Percentiles rank a stretch among this genome's conserved stretches.
Conservation (phyloP, 2,329 filamentous ascomycete genomes). For the Chrysoporthe deuterocubensis region DNA sequence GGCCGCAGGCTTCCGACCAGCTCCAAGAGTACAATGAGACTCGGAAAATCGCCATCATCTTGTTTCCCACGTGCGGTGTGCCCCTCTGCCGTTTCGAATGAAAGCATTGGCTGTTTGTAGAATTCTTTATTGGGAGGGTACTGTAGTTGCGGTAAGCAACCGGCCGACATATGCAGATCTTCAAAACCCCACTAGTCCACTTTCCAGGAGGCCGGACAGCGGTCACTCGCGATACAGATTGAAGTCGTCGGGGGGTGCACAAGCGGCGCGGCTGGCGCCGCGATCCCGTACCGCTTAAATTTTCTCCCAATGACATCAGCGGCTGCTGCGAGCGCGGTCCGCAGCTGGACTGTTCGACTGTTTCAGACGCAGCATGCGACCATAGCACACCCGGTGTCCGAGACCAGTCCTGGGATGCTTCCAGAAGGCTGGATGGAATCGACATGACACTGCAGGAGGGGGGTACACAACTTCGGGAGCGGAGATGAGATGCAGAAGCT, state of each 20-base stretch:
- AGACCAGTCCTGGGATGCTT: neutral
- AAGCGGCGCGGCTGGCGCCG: neutral
- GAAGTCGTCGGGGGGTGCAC: neutral
- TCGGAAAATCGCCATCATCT: neutral
- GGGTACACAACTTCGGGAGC: neutral
- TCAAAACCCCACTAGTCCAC: neutral
- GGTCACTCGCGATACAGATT: neutral
- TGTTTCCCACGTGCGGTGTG: neutral
- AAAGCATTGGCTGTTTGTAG: neutral
- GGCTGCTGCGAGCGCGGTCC: neutral
- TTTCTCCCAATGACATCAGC: conserved; percentile 6
- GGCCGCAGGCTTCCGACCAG: neutral
- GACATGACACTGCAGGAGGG: neutral
- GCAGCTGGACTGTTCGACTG: neutral
- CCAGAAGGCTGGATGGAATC: neutral
- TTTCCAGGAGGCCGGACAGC: neutral
- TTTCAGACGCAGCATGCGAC: neutral
- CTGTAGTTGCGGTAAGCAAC: neutral
- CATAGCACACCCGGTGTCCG: neutral
- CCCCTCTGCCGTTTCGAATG: neutral
- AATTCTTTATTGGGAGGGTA: neutral
- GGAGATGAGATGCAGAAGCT: conserved; percentile 3
- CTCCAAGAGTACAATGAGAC: neutral
- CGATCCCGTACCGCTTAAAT: neutral
- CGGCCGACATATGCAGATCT: neutral